Evolutionary conservation across 768 basidiomycete species (phyloP).

Genomic region (Pulveroboletus frians): DNA sequence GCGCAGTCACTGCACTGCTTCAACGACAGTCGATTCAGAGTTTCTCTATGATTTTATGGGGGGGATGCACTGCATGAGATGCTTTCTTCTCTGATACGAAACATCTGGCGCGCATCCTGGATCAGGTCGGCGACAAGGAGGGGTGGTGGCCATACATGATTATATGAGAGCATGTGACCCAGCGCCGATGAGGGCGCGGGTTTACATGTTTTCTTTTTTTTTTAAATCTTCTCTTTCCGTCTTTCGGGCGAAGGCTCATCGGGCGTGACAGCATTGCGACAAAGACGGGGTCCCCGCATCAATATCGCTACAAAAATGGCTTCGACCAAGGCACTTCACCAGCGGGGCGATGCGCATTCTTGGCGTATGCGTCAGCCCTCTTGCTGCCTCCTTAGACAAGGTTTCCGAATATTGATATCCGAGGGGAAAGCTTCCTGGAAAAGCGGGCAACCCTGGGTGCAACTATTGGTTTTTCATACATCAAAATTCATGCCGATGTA

Average conservation of each 20-base stretch:
- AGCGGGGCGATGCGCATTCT: background rate
- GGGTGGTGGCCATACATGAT: background rate
- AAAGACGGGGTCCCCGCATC: background rate
- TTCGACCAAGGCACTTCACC: conserved; percentile 5
- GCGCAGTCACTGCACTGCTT: background rate
- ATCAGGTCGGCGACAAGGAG: conserved; percentile 8
- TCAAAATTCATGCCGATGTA: background rate
- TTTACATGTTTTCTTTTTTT: background rate
- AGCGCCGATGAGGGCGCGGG: background rate
- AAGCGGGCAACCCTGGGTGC: background rate
- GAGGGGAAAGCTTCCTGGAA: background rate
- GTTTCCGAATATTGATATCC: background rate
- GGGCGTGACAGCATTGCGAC: conserved; percentile 2
- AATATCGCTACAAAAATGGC: background rate
- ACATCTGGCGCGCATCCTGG: background rate
- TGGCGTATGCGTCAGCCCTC: background rate
- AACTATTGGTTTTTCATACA: background rate
- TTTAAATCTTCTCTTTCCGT: background rate
- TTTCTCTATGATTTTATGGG: background rate
- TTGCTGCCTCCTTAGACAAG: background rate
- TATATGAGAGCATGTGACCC: background rate
- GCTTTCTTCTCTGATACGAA: background rate
- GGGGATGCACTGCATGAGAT: background rate
- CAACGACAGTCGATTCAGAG: background rate
- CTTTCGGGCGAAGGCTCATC: background rate